Base-by-base conservation (phyloP, 495 filamentous ascomycete species). In the Chaetomium cochliodes region DNA sequence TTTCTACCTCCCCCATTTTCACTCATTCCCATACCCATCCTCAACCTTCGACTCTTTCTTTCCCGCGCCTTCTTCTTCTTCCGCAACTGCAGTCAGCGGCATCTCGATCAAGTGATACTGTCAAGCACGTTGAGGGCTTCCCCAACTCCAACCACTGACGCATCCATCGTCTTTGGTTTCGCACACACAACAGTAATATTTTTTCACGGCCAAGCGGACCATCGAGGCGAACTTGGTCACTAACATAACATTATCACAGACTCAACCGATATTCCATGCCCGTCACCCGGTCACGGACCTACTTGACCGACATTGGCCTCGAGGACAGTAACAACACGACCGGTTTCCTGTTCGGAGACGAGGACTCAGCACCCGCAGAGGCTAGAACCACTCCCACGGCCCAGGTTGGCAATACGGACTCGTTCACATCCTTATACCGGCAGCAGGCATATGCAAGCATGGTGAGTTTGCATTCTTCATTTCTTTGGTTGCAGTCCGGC, bases 211-310 rank as follows among this genome's bases (percentile, higher is more conserved):
- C 18, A 33, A 11, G 5, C 25, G 20, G 47, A 52, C 53, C 50
- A 42, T 56, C 59, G 60, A 63, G 11, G 22, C 58, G 15, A 64
- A 63, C 68, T 58, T 74, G 60, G 37, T 66, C 15, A 42, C 64
- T 63, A n/a, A 58, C 60, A 16, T 39, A 62, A 11, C 37, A 18
- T 7, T 69, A 39, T 4, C 60, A 42, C 60, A 93, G 90, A 60
- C 81, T 87, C 58, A 92, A 96, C 72, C 88, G 92, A 50, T 92
- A 93, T 74, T 96, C 92, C 11, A 92, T 97, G 90, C 92, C 92
- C 9, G 87, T 90, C 30, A 89, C 87, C 55, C 86, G 84, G 66
- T 85, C 81, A 66, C 84, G 90, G 49, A 81, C 81, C 28, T 86
- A 87, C 50, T 70, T 81, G 65, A 74, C 78, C 66, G 82, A 85